Conservation (phyloP, 371 early-diverging fungal genomes). For the Saksenaea oblongispora region DNA sequence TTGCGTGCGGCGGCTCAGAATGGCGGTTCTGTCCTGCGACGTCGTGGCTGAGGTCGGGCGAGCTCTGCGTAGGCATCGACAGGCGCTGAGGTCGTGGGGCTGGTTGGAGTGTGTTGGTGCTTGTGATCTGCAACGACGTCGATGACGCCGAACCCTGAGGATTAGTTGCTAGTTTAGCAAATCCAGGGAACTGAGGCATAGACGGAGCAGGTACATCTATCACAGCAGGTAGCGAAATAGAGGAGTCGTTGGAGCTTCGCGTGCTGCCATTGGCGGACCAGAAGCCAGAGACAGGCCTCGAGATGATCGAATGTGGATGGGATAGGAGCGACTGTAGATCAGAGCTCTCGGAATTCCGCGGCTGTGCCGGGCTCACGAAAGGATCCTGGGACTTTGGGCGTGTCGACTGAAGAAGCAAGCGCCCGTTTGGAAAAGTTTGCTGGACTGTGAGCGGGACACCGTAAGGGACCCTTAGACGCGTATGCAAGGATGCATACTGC, state of each 20-base stretch:
- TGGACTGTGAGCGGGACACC: constrained; percentile 57
- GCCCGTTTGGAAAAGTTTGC: constrained; percentile 62
- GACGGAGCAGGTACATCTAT: constrained; percentile 15
- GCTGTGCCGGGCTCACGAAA: constrained; percentile 30
- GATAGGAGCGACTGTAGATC: constrained; percentile 35
- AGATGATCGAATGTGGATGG: constrained; percentile 21
- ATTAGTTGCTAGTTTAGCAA: constrained; percentile 34
- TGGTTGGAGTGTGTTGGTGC: constrained; percentile 22
- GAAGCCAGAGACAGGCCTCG: constrained; percentile 30
- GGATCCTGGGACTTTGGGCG: constrained; percentile 43
- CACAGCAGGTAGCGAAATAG: constrained; percentile 22
- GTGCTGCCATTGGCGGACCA: constrained; percentile 37
- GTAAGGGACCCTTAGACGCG: constrained; percentile 41
- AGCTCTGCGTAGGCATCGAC: constrained; percentile 17
- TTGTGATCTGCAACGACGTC: constrained; percentile 27
- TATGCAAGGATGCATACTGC: constrained; percentile 52
- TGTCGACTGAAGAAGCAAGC: constrained; percentile 49
- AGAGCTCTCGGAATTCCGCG: constrained; percentile 32
- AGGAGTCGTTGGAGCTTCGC: constrained; percentile 37
- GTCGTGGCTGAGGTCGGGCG: background rate
- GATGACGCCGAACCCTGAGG: constrained; percentile 30
- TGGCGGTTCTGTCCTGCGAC: constrained; percentile 5
- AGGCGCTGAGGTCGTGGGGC: constrained; percentile 17
- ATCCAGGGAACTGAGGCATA: constrained; percentile 41
- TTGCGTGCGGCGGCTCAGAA: constrained; percentile 1